Percentiles rank a stretch among this genome's conserved stretches.
Evolutionary conservation across 176 grass and related monocot genomes (phyloP).

Genomic region (Lolium perenne): DNA sequence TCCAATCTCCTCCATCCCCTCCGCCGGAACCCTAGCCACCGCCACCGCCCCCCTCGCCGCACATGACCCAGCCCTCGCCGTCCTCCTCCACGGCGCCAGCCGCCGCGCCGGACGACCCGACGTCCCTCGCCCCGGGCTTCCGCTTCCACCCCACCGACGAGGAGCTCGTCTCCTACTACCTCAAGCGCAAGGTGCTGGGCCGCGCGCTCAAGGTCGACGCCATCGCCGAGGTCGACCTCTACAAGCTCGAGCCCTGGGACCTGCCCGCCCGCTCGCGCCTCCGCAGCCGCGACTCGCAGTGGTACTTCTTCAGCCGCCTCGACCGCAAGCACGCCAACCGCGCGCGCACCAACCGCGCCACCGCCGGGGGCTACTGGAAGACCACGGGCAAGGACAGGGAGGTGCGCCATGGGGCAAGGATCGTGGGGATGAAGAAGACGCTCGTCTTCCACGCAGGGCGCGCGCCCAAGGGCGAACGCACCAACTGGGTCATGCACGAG

Average conservation of each 20-base stretch:
- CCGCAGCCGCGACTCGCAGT: constrained; percentile 85
- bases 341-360: constrained; percentile 82
- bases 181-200: constrained; percentile 78
- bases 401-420: constrained; percentile 53
- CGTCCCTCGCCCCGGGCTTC: constrained; percentile 72
- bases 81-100: constrained; percentile 44
- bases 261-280: constrained; percentile 75
- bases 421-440: constrained; percentile 97
- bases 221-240: constrained; percentile 88
- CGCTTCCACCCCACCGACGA: constrained; percentile 87
- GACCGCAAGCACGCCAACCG: constrained; percentile 94
- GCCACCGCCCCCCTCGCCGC: background rate
- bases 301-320: constrained; percentile 97
- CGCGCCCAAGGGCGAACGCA: constrained; percentile 80
- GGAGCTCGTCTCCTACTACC: constrained; percentile 91
- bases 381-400: constrained; percentile 93
- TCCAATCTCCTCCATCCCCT: background rate
- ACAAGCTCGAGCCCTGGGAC: constrained; percentile 94
- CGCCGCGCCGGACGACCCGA: constrained; percentile 36
- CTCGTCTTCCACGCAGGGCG: constrained; percentile 88
- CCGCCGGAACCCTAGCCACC: constrained; percentile 38
- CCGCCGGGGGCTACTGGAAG: constrained; percentile 88
- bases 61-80: constrained; percentile 56
- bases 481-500: constrained; percentile 99
- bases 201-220: constrained; percentile 77